phyloP scores from a whole-genome alignment of 2,329 filamentous ascomycete genomes.

The Calonectria pseudoturangicola region DNA sequence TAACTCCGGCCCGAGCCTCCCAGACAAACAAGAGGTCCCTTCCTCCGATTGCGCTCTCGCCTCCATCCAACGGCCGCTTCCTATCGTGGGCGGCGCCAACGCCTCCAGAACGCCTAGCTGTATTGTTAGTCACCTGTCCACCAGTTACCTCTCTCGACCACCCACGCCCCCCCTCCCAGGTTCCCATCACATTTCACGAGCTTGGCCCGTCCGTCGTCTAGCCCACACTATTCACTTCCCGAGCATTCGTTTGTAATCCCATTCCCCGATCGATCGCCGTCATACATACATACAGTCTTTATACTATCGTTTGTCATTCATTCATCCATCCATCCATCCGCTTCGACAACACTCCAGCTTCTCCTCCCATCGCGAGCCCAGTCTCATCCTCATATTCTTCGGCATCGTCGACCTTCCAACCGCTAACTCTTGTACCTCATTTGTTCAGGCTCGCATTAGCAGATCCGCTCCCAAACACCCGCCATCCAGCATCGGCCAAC shows the following conservation, averaged over 20 bases:
- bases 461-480: constrained; percentile 58
- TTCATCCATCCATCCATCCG: constrained; percentile 37
- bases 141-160: constrained; percentile 53
- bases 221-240: constrained; percentile 42
- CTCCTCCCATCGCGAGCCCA: constrained; percentile 33
- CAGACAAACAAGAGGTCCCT: constrained; percentile 25
- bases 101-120: constrained; percentile 45
- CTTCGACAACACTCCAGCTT: constrained; percentile 18
- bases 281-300: constrained; percentile 33
- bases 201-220: constrained; percentile 29
- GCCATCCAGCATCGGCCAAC: constrained; percentile 49
- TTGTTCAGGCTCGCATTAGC: constrained; percentile 50
- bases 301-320: constrained; percentile 35
- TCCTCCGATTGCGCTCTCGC: constrained; percentile 53
- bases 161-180: constrained; percentile 39
- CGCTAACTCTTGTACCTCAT: constrained; percentile 51
- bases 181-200: constrained; percentile 47
- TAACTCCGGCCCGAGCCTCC: constrained; percentile 50
- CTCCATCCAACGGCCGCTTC: constrained; percentile 50
- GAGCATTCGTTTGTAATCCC: constrained; percentile 33
- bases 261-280: constrained; percentile 30
- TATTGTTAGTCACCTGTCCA: constrained; percentile 57
- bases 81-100: constrained; percentile 48
- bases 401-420: constrained; percentile 39
- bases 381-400: constrained; percentile 9